Evolutionary conservation across 108 stramenopile species (phyloP).

Genomic region (Skeletonema tropicum): DNA sequence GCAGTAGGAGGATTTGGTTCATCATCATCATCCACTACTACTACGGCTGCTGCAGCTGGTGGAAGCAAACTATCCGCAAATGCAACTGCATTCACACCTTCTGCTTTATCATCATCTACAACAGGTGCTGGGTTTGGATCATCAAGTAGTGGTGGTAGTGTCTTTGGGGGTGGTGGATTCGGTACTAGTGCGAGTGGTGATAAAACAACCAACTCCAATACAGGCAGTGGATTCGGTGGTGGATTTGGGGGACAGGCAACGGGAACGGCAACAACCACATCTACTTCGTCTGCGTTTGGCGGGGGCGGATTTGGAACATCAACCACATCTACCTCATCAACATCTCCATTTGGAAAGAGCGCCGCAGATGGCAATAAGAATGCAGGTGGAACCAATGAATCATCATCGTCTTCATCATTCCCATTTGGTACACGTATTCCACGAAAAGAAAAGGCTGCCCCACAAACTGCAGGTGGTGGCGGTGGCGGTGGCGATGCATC

Average conservation of each 20-base stretch:
- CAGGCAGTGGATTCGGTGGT: conserved; percentile 16
- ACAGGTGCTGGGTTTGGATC: conserved; percentile 5
- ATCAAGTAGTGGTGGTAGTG: neutral
- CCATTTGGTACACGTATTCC: conserved; percentile 36
- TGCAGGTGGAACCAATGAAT: neutral
- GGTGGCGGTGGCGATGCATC: conserved; percentile 1
- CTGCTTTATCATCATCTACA: neutral
- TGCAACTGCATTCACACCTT: conserved; percentile 3
- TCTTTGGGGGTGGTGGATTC: neutral
- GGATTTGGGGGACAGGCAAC: conserved; percentile 5
- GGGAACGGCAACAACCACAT: neutral
- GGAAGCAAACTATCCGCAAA: conserved; percentile 3
- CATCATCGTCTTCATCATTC: neutral
- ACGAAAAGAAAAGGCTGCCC: conserved; percentile 23
- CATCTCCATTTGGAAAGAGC: conserved; percentile 25
- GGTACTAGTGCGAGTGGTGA: neutral
- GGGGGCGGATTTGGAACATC: conserved; percentile 19
- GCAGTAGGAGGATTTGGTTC: neutral
- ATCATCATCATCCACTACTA: neutral
- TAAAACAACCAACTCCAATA: neutral
- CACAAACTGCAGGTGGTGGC: neutral
- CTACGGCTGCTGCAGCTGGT: neutral
- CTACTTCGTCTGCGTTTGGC: conserved; percentile 12
- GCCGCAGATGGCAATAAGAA: neutral
- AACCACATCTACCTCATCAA: neutral